phyloP scores from a whole-genome alignment of 352 stramenopile genomes.

The Phytophthora syringae region DNA sequence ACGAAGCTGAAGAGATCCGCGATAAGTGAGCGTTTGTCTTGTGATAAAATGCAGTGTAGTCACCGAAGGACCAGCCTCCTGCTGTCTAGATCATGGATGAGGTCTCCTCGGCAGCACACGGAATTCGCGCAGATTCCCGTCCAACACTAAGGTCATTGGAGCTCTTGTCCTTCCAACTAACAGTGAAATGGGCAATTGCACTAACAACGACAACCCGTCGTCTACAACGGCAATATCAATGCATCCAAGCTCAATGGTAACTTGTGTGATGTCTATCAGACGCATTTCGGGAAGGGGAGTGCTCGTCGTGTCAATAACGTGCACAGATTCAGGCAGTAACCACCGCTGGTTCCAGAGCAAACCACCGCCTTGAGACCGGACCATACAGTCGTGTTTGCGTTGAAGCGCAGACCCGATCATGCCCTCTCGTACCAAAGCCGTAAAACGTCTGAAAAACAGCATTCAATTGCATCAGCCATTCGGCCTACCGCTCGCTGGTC shows the following conservation, averaged over 20 bases:
- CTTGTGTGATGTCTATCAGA: constrained; percentile 10
- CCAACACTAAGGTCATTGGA: constrained; percentile 34
- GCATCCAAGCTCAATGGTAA: constrained; percentile 19
- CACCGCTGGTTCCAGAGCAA: constrained; percentile 33
- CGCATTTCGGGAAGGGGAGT: background rate
- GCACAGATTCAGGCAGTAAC: constrained; percentile 27
- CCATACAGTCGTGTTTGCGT: background rate
- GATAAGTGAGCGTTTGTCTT: background rate
- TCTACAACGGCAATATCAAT: constrained; percentile 16
- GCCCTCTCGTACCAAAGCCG: constrained; percentile 5
- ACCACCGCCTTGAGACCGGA: background rate
- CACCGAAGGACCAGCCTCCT: constrained; percentile 20
- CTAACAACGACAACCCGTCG: constrained; percentile 6
- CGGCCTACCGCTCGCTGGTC: background rate
- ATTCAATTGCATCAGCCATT: constrained; percentile 12
- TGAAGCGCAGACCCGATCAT: background rate
- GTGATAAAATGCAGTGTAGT: constrained; percentile 17
- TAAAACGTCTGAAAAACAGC: constrained; percentile 9
- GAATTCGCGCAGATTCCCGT: constrained; percentile 34
- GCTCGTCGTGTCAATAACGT: background rate
- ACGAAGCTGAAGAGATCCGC: constrained; percentile 14
- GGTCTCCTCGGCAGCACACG: constrained; percentile 33
- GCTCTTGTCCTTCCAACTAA: background rate
- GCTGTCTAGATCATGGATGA: constrained; percentile 17
- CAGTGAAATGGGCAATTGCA: constrained; percentile 16